Evolutionary conservation across 2,329 filamentous ascomycete genomes (phyloP).

Genomic region (Neonectria coccinea): DNA sequence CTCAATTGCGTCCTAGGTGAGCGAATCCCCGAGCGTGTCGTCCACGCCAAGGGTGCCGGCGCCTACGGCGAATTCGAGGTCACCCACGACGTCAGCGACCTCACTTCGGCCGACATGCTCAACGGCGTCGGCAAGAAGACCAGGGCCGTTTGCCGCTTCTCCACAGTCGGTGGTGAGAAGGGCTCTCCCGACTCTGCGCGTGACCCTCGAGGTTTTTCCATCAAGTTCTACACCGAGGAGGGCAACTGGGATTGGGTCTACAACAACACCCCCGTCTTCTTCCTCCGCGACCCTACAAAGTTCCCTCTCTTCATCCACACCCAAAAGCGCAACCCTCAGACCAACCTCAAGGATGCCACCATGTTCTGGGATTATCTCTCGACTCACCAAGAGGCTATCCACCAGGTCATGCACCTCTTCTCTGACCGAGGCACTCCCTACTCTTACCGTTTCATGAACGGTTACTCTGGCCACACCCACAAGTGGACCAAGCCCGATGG

Average conservation of each 20-base stretch:
- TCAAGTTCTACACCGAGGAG: slow-evolving; percentile 71
- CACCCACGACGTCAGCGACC: slow-evolving; percentile 65
- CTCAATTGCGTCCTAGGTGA: slow-evolving; percentile 46
- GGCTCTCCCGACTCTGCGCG: slow-evolving; percentile 76
- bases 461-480: slow-evolving; percentile 74
- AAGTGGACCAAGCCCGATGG: slow-evolving; percentile 76
- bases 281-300: slow-evolving; percentile 78
- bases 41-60: slow-evolving; percentile 52
- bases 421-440: slow-evolving; percentile 74
- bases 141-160: slow-evolving; percentile 73
- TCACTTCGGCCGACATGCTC: slow-evolving; percentile 66
- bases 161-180: slow-evolving; percentile 75
- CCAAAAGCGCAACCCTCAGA: slow-evolving; percentile 80
- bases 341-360: slow-evolving; percentile 76
- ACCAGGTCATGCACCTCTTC: slow-evolving; percentile 69
- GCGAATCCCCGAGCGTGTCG: slow-evolving; percentile 60
- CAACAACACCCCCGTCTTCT: slow-evolving; percentile 84
- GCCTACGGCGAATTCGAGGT: slow-evolving; percentile 70
- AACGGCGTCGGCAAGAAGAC: slow-evolving; percentile 64
- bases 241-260: slow-evolving; percentile 79
- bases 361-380: slow-evolving; percentile 64
- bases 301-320: slow-evolving; percentile 83
- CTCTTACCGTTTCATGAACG: slow-evolving; percentile 75
- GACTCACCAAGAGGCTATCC: slow-evolving; percentile 68
- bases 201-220: slow-evolving; percentile 76